Evolutionary conservation across 1,284 basidiomycete genomes (phyloP), one percentile per base, ranked within the genome.

Genomic region (Ceratobasidium sp.): DNA sequence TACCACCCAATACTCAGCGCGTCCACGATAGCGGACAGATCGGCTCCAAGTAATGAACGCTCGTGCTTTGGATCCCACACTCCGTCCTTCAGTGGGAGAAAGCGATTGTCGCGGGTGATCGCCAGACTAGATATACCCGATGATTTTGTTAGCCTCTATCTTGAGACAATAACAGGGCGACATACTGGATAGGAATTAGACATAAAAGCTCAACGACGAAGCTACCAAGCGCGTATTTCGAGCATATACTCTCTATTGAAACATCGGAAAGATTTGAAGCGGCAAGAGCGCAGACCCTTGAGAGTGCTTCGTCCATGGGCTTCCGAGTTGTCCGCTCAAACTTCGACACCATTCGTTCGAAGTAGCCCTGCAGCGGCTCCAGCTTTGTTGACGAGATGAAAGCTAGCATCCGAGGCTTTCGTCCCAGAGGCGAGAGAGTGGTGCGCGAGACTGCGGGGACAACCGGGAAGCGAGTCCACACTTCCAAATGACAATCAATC

Each of bases 391-490:
- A 38, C 11, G 35, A 38, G 35, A 38, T 11, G 69, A 89, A 89
- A 8, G 14, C 86, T 79, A 1, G 79, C 80, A 54, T 35, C 28
- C 80, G 81, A 1, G 75, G 74, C 11, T 77, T 76, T 26, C 83
- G 77, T 9, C 77, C 76, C 32, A 77, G 75, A 1, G 81, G 82
- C 0, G 83, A 80, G n/a, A 85, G 83, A 0, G 84, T 85, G 11
- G 21, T 63, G 18, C 71, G 82, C 52, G 82, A 83, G 38, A 90
- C 83, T 0, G 87, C 87, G 1, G 88, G 82, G 0, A 87, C 76
- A 9, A 89, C 87, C 0, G 89, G 88, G 76, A 87, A 89, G 1
- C 88, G 85, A 1, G 84, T 86, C 88, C 88, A 89, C 50, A 88
- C 85, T 18, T 89, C 88, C 0, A 82, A 77, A 72, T 88, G 84